Conservation (phyloP, 257 asterid genomes). For the Catharanthus roseus region DNA sequence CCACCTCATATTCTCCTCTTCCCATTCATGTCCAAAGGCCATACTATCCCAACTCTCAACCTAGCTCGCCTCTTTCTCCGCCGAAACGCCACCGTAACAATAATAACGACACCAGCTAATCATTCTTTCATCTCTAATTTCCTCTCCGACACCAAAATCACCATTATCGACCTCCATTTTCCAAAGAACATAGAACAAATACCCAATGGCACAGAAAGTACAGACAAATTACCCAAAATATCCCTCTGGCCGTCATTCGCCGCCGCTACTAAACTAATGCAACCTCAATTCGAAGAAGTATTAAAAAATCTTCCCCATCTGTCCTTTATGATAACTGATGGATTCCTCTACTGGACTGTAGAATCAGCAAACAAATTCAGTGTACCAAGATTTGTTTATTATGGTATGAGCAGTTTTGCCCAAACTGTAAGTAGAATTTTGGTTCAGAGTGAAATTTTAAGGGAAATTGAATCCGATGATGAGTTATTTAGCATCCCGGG, state of each 20-base stretch:
- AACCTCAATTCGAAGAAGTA: conserved; percentile 45
- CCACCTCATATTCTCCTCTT: conserved; percentile 41
- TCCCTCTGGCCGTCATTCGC: conserved; percentile 44
- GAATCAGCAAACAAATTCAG: conserved; percentile 37
- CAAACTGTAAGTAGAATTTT: not conserved
- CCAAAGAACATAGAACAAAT: conserved; percentile 43
- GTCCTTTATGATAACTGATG: conserved; percentile 59
- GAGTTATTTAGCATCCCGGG: conserved; percentile 32
- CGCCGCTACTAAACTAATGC: conserved; percentile 33
- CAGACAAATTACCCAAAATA: conserved; percentile 60
- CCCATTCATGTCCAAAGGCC: conserved; percentile 90
- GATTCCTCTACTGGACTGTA: conserved; percentile 61
- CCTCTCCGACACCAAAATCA: conserved; percentile 18
- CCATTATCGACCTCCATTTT: conserved; percentile 47
- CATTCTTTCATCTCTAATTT: conserved; percentile 41
- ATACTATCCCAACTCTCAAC: conserved; percentile 65
- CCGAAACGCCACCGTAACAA: conserved; percentile 36
- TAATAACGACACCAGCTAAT: conserved; percentile 66
- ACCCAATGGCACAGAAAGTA: conserved; percentile 52
- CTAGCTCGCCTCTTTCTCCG: conserved; percentile 42
- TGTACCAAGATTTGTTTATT: conserved; percentile 45
- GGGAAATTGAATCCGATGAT: conserved; percentile 23
- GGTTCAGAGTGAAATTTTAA: conserved; percentile 5
- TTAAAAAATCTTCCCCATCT: conserved; percentile 12
- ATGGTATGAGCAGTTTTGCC: conserved; percentile 44